These are phyloP conservation scores for Pichia sp. DNA, from an alignment of 1,139 yeast species.

Conservation along the genomic window DNA sequence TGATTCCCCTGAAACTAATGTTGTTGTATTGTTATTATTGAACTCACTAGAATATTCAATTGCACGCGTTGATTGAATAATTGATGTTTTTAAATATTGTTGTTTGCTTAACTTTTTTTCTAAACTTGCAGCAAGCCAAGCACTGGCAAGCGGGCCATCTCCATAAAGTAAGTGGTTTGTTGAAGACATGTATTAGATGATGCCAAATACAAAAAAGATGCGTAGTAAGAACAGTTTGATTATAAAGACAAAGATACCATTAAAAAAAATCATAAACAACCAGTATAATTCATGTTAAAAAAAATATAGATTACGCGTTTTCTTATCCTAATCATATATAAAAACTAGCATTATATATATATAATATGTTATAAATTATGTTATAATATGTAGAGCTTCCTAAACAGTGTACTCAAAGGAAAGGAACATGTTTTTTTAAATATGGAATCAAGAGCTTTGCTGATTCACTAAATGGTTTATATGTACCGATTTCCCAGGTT, in stretches of 20 bases:
- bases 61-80: slow-evolving; percentile 59
- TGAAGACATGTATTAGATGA: no score
- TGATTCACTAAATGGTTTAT: slow-evolving; percentile 10
- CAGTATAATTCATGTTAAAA: no score
- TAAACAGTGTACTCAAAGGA: no score
- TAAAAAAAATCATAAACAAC: no score
- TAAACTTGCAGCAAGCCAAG: slow-evolving; percentile 90
- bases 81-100: slow-evolving; percentile 68
- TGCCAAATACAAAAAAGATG: no score
- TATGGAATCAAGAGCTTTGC: neutral
- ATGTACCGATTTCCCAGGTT: slow-evolving; percentile 52
- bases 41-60: slow-evolving; percentile 28
- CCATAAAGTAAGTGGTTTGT: slow-evolving; percentile 39
- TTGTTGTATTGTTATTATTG: neutral
- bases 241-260: no score
- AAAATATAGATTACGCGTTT: no score
- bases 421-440: neutral
- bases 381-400: no score
- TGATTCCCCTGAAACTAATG: slow-evolving; percentile 1
- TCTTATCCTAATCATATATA: no score
- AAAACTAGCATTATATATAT: no score
- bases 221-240: no score
- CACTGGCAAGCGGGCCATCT: slow-evolving; percentile 82
- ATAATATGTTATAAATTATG: no score
- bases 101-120: slow-evolving; percentile 74